Evolutionary conservation across 495 filamentous ascomycete species (phyloP), one percentile per base, ranked within the genome.

Genomic region (Annulohypoxylon bovei): DNA sequence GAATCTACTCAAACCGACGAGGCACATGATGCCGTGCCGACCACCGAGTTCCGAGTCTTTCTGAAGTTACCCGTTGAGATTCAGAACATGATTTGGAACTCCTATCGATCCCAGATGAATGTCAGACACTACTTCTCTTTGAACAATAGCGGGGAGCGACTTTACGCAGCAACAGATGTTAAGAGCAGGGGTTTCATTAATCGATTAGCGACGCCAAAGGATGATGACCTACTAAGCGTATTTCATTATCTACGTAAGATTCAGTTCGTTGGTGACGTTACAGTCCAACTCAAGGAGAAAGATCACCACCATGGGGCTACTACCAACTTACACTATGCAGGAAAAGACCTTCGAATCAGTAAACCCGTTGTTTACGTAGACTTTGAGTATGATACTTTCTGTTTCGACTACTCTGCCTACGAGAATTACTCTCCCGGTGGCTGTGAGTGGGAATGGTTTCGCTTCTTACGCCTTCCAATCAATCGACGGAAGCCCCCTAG

Each of bases 391-490:
- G 59, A 70, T 20, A 7, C 44, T 1, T 70, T 70, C 33, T 62
- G 20, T 28, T 70, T 70, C 28, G 12, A 62, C 6, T 32, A 44
- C 4, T 22, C 0, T 16, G 0, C 3, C 18, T 28, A 28, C 32
- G 4, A 12, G 1, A 2, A 16, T 35, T 2, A 14, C 2, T 2
- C 32, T 9, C n/a, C n/a, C n/a, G n/a, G n/a, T n/a, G n/a, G n/a
- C n/a, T n/a, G n/a, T 14, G 23, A 30, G 9, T 1, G 12, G 0
- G 32, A 4, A 30, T 70, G 67, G 67, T 70, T 70, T 16, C 6
- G 35, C n/a, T 70, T 70, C 50, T 25, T 68, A 0, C 53, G 44
- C 11, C 54, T 54, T 6, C 67, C 59, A 8, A 64, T 58, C 20
- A 16, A 50, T 25, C 4, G 6, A 6, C 27, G 0, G 1, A 11